phyloP scores from a whole-genome alignment of 2,329 filamentous ascomycete genomes.

The Lizonia empirigonia region DNA sequence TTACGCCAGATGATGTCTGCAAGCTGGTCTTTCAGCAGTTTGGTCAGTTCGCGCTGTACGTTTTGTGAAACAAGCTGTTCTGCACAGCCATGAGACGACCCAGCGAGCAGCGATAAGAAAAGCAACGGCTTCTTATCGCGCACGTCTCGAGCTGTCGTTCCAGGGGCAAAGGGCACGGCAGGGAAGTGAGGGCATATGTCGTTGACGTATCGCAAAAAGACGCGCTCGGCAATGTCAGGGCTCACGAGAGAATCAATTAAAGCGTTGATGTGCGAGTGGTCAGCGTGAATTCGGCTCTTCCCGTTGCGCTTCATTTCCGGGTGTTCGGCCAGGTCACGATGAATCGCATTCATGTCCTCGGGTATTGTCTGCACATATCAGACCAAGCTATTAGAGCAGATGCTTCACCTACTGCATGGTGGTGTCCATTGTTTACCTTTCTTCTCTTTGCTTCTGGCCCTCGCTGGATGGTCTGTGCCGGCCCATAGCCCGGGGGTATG shows the following conservation, averaged over 20 bases:
- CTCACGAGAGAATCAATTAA: constrained; percentile 57
- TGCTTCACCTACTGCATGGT: constrained; percentile 33
- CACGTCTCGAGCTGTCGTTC: constrained; percentile 59
- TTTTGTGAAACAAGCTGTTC: constrained; percentile 55
- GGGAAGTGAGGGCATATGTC: constrained; percentile 63
- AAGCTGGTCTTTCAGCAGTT: constrained; percentile 73
- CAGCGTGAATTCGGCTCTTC: constrained; percentile 37
- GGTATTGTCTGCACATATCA: constrained; percentile 38
- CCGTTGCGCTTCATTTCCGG: constrained; percentile 41
- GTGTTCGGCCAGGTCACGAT: constrained; percentile 44
- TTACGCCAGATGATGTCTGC: constrained; percentile 75
- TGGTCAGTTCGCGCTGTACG: constrained; percentile 66
- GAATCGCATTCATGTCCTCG: constrained; percentile 47
- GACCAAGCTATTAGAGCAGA: neutral
- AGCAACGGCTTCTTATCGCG: constrained; percentile 64
- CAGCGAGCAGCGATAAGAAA: constrained; percentile 63
- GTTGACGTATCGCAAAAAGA: constrained; percentile 63
- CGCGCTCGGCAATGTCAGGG: constrained; percentile 56
- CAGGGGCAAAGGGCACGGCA: constrained; percentile 62
- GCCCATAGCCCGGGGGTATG: constrained; percentile 40
- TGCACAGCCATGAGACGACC: constrained; percentile 56
- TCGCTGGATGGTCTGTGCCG: constrained; percentile 38
- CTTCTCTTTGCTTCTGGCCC: constrained; percentile 43
- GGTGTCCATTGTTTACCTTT: constrained; percentile 34
- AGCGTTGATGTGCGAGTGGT: constrained; percentile 47